These are phyloP conservation scores for Nannochloris sp. DNA, from an alignment of 139 green algal genomes.

Conservation along the genomic window DNA sequence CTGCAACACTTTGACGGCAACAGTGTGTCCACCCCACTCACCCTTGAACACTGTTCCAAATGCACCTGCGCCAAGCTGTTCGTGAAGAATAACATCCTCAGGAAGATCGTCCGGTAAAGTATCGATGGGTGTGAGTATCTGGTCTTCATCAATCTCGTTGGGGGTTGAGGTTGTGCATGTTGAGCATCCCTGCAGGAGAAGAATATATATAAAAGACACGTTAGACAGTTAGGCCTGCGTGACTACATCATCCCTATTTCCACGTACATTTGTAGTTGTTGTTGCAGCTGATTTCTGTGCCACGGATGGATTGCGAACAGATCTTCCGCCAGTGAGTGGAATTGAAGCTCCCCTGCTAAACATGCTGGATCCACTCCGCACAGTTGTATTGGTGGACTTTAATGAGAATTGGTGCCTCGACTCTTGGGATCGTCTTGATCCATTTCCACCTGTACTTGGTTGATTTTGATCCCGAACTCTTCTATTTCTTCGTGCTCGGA, in stretches of 20 bases:
- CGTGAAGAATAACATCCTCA: conserved; percentile 41
- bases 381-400: too few species aligned
- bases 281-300: too few species aligned
- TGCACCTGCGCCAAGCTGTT: conserved; percentile 49
- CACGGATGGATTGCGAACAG: too few species aligned
- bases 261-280: too few species aligned
- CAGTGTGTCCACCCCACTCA: conserved; percentile 24
- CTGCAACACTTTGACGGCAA: conserved; percentile 65
- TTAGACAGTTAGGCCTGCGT: too few species aligned
- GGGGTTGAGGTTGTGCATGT: background rate
- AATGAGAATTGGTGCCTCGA: too few species aligned
- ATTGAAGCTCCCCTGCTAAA: background rate
- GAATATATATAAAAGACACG: background rate
- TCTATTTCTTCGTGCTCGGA: background rate
- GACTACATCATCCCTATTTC: too few species aligned
- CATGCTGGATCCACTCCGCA: background rate
- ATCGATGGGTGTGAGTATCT: background rate
- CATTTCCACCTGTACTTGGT: too few species aligned
- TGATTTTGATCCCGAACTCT: background rate
- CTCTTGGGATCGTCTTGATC: too few species aligned
- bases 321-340: too few species aligned
- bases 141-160: background rate
- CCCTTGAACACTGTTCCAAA: conserved; percentile 51
- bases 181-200: background rate
- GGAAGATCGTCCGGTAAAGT: conserved; percentile 29